Evolutionary conservation across 345 rosid genomes (phyloP).

Genomic region (Mangifera indica): DNA sequence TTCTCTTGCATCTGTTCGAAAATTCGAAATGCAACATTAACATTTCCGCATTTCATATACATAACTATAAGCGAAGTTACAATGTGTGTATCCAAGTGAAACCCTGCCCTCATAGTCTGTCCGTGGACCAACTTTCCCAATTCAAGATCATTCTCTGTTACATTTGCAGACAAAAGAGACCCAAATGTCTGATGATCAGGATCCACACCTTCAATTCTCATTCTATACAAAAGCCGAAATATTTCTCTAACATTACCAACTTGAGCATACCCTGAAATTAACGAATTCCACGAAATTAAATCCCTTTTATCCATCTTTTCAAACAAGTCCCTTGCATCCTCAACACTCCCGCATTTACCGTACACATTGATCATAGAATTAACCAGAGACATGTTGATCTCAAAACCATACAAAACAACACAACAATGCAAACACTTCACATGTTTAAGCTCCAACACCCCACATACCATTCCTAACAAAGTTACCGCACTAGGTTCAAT

Average conservation of each 20-base stretch:
- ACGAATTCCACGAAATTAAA: constrained; percentile 55
- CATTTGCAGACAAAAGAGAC: constrained; percentile 36
- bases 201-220: constrained; percentile 38
- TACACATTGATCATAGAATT: constrained; percentile 52
- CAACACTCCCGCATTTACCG: constrained; percentile 38
- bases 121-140: constrained; percentile 59
- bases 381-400: constrained; percentile 28
- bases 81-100: constrained; percentile 47
- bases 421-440: constrained; percentile 52
- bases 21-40: constrained; percentile 42
- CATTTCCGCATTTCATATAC: constrained; percentile 66
- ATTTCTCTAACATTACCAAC: constrained; percentile 37
- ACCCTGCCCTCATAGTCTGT: constrained; percentile 46
- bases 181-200: constrained; percentile 55
- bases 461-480: constrained; percentile 44
- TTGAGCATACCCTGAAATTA: constrained; percentile 48
- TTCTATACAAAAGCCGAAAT: constrained; percentile 38
- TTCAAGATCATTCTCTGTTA: constrained; percentile 37
- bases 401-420: constrained; percentile 45
- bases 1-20: constrained; percentile 37
- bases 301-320: constrained; percentile 47
- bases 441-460: constrained; percentile 35
- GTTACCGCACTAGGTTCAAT: constrained; percentile 55
- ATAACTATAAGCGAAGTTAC: constrained; percentile 57
- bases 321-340: constrained; percentile 47